Evolutionary conservation across 2,329 filamentous ascomycete species (phyloP), one percentile per base, ranked within the genome.

Genomic region (Trichophyton verrucosum): DNA sequence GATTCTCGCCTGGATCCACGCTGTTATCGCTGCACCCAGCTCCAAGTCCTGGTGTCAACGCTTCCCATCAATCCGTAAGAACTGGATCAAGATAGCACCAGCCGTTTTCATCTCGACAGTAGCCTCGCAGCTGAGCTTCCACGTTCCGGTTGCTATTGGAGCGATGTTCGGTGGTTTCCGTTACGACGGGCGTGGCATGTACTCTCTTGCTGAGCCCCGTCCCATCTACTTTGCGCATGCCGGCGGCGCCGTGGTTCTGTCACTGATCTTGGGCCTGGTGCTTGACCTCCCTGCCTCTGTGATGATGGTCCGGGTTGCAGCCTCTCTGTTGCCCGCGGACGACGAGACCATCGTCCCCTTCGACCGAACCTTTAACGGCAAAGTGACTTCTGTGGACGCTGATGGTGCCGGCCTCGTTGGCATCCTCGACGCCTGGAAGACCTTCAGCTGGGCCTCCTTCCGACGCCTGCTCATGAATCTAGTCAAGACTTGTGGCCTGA

Each of bases 331-430:
- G 2, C 83, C 90, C 0, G 86, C 89, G 62, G 85, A 89, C 17
- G 82, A 91, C 66, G 87, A 95, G 75, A 85, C 89, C 27, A 88
- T 96, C 65, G 86, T 97, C 40, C 86, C 89, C 36, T 96, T 97
- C 68, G 92, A 97, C 78, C 88, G 91, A 65, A 86, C 86, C 33
- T 95, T 95, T 69, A 83, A 82, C 64, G 89, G 89, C 67, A 87
- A 85, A 70, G 83, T 92, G 30, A 83, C 86, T 65, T 85, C 88
- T n/a, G 82, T 83, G 62, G 80, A 90, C 57, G 78, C 90, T n/a
- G 86, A 84, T 62, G 89, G 87, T 60, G 82, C 80, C 64, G 88
- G 89, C 65, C 85, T 83, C 66, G 80, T 89, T 64, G 82, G 86
- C 46, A 81, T 92, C 68, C 72, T 82, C 57, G 87, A 92, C 67